These are phyloP conservation scores for Rhodotorula mucilaginosa DNA, from an alignment of 1,284 basidiomycete species.

Conservation along the genomic window DNA sequence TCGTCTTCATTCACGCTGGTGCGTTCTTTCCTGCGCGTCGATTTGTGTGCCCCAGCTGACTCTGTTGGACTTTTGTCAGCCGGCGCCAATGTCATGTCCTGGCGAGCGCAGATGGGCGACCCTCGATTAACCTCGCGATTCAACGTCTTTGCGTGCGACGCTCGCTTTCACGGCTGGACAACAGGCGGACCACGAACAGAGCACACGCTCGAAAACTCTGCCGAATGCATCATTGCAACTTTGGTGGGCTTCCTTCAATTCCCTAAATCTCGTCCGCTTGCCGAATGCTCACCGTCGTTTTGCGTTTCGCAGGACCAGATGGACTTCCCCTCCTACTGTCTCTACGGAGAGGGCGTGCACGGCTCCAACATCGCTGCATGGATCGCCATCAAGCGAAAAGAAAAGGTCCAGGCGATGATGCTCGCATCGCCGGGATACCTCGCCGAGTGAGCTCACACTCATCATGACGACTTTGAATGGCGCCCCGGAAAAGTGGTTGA, in stretches of 20 bases:
- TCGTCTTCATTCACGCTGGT: constrained; percentile 28
- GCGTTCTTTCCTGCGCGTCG: neutral
- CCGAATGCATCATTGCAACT: constrained; percentile 18
- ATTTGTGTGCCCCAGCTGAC: neutral
- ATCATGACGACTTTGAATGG: too few species aligned
- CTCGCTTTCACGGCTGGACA: constrained; percentile 18
- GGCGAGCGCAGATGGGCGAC: constrained; percentile 14
- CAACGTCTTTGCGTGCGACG: constrained; percentile 22
- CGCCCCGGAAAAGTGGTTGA: neutral
- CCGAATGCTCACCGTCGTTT: too few species aligned
- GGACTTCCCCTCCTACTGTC: constrained; percentile 1
- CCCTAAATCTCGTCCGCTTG: neutral
- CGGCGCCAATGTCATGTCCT: constrained; percentile 7
- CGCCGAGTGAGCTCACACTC: neutral
- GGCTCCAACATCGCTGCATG: constrained; percentile 15
- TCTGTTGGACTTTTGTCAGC: neutral
- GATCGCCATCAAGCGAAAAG: constrained; percentile 15
- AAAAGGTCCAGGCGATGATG: constrained; percentile 14
- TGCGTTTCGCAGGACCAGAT: constrained; percentile 17
- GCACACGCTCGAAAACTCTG: constrained; percentile 28
- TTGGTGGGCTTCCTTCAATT: constrained; percentile 2
- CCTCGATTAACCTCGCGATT: neutral
- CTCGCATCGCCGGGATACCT: constrained; percentile 21
- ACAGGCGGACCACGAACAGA: constrained; percentile 8
- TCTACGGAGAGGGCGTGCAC: constrained; percentile 27